Conservation (phyloP, 148 eudicot genomes). For the Polygonum maritimum region DNA sequence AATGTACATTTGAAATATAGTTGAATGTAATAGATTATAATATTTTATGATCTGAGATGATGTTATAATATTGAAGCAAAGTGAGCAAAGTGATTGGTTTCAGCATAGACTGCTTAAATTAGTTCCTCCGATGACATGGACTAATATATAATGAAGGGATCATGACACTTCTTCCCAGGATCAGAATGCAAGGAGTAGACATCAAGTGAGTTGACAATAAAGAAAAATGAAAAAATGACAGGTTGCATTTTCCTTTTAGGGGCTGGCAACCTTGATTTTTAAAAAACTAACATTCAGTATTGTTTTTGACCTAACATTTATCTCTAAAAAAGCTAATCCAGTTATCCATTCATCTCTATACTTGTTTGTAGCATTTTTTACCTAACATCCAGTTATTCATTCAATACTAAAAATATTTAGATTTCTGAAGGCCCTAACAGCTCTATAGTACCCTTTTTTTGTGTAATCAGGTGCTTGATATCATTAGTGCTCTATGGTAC, state of each 20-base stretch:
- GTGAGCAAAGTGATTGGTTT: background rate
- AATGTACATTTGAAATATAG: background rate
- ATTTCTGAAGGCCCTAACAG: no score
- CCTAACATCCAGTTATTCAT: no score
- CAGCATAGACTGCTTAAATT: slow-evolving; percentile 50
- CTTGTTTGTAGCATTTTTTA: no score
- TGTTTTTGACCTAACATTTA: no score
- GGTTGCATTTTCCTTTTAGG: background rate
- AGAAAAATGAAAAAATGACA: background rate
- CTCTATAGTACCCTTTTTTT: no score
- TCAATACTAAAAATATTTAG: no score
- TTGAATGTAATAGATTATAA: background rate
- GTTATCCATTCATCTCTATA: no score
- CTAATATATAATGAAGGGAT: slow-evolving; percentile 75
- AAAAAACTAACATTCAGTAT: background rate
- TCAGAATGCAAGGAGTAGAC: slow-evolving; percentile 43
- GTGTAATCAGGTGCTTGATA: no score
- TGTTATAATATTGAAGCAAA: background rate
- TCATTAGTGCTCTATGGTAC: no score
- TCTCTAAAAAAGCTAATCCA: no score
- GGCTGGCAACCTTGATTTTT: background rate
- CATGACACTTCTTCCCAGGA: slow-evolving; percentile 96
- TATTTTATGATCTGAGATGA: background rate
- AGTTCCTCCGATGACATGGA: slow-evolving; percentile 87
- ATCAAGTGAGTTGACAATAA: background rate